Base-by-base conservation (phyloP, 2,329 filamentous ascomycete species). In the Nemania sp. region DNA sequence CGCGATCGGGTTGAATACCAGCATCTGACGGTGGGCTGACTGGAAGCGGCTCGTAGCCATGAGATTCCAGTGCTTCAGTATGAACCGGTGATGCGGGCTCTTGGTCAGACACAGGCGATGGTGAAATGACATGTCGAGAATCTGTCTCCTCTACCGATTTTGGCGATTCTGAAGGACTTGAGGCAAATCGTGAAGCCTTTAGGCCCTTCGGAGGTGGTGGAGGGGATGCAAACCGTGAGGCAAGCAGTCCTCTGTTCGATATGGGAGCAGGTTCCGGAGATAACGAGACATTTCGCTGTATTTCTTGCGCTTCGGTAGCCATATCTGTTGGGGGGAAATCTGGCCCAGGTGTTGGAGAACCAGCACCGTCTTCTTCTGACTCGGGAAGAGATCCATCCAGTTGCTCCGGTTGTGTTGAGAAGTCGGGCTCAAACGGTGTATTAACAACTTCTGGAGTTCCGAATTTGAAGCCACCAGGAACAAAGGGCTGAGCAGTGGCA, bases 401-500 rank as follows among this genome's bases (percentile, higher is more conserved):
- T 15, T 61, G 59, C 12, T 56, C 52, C 34, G 67, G 66, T 33
- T 64, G 56, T 15, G 56, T 54, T 44, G 64, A 62, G 40, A 69
- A 60, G 44, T 61, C 52, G 19, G 67, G 67, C 11, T 70, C 61
- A 37, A 69, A 69, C 0, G 66, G 50, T 47, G 60, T 57, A 23
- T 61, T 66, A 52, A 31, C 65, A 62, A 55, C 70, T 54, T 61
- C 61, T 8, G 66, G 58, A 26, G 66, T 71, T 15, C 75, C 68
- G 52, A 70, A 70, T 24, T 28, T 62, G 45, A 70, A 69, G 24
- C 43, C 45, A 0, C 61, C 73, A 12, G 81, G 80, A 4, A 77
- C 80, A 67, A 94, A 95, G 0, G 88, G 80, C 63, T 82, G 83
- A 0, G 89, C 88, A 14, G 83, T 79, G 3, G 88, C 86, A 30